A percentile compares a stretch with the other conserved stretches of the same genome.
Conservation (phyloP, 2,329 filamentous ascomycete genomes). For the Aspergillus floridensis region DNA sequence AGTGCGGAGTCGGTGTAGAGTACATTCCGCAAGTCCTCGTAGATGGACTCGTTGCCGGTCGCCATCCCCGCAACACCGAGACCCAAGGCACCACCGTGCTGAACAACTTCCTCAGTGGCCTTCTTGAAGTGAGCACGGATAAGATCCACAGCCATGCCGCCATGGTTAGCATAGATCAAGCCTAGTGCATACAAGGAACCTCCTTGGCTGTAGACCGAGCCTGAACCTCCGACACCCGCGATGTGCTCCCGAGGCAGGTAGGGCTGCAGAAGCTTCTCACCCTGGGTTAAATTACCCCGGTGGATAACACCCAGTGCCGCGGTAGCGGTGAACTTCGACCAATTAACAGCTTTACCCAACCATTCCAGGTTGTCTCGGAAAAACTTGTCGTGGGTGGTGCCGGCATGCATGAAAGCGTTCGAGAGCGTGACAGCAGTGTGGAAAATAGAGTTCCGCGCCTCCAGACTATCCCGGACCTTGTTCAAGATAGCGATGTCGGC, state of each 20-base stretch:
- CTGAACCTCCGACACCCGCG: slow-evolving; percentile 65
- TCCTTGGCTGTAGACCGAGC: slow-evolving; percentile 93
- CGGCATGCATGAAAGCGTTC: slow-evolving; percentile 99
- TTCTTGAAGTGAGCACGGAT: slow-evolving; percentile 51
- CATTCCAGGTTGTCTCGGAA: slow-evolving; percentile 98
- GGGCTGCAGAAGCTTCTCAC: slow-evolving; percentile 87
- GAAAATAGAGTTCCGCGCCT: slow-evolving; percentile 96
- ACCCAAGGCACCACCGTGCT: slow-evolving; percentile 92
- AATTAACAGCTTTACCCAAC: slow-evolving; percentile 97
- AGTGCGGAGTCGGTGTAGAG: slow-evolving; percentile 92
- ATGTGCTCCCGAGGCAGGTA: slow-evolving; percentile 74
- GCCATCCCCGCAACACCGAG: slow-evolving; percentile 97
- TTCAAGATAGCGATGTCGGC: slow-evolving; percentile 90
- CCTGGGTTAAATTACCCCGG: slow-evolving; percentile 89
- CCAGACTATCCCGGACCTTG: slow-evolving; percentile 92
- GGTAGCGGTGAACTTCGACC: slow-evolving; percentile 98
- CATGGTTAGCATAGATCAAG: slow-evolving; percentile 95
- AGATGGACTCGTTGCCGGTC: slow-evolving; percentile 84
- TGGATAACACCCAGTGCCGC: slow-evolving; percentile 96
- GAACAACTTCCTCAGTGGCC: slow-evolving; percentile 72
- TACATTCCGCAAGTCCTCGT: slow-evolving; percentile 84
- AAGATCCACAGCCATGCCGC: slow-evolving; percentile 68
- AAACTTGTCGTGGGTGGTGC: slow-evolving; percentile 96
- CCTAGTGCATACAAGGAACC: slow-evolving; percentile 94
- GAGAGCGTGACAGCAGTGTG: slow-evolving; percentile 96